Evolutionary conservation across 2,329 filamentous ascomycete genomes (phyloP), one percentile per base, ranked within the genome.

Genomic region (Talaromyces funiculosus): DNA sequence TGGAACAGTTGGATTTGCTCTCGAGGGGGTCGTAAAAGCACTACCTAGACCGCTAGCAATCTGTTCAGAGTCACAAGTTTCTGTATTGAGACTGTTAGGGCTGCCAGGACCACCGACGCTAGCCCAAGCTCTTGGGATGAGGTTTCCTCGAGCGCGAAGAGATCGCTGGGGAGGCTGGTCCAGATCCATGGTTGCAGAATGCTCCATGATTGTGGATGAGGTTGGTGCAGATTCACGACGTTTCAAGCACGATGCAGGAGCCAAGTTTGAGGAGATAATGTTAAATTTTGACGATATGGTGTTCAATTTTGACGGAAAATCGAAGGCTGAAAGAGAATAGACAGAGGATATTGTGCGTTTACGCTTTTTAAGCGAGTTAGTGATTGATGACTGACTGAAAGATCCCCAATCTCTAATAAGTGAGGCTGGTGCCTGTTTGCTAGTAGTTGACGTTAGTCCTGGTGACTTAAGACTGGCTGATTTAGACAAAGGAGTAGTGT

Each of bases 401-500:
- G 37, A 14, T 16, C 4, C 43, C 33, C 33, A 5, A 35, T 29
- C 29, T 45, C 31, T 49, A 26, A 35, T 22, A 10, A 33, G 24
- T 14, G 40, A 61, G 6, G 47, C 45, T 38, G 35, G 18, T 33
- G 22, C 24, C 16, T 40, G 31, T 37, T 51, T 57, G 49, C 35
- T 49, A 14, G 53, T 43, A 45, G 47, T 54, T 24, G 49, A 47
- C 38, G 54, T 47, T 47, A 53, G 14, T 10, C 6, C 4, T 53
- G 45, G 45, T 38, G 59, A 47, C 5, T 26, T 29, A 16, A 53
- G 49, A 26, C 51, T 49, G 37, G 35, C 31, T 22, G 38, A 55
- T 20, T 38, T 40, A 9, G 51, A 43, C 26, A 18, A 62, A 2
- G 62, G 59, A n/a, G 64, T 62, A 26, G 68, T 18, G 31, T 22